A percentile compares a stretch with the other conserved stretches of the same genome.
phyloP scores from a whole-genome alignment of 1,284 basidiomycete species.

The Tilletia horrida region DNA sequence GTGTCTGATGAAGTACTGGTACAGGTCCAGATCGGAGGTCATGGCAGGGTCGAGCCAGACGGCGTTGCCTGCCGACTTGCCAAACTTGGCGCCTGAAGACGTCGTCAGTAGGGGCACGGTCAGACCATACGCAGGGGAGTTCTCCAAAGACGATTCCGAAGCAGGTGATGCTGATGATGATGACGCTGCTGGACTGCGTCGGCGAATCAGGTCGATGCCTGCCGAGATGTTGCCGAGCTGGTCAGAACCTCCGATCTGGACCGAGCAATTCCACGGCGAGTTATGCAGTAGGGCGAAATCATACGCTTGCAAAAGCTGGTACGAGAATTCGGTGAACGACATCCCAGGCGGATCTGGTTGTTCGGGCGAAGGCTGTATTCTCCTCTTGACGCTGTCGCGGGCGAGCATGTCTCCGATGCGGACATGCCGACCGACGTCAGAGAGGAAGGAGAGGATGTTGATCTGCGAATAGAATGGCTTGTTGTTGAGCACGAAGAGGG shows the following conservation, averaged over 20 bases:
- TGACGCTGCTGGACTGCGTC: slow-evolving; percentile 51
- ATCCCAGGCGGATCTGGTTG: slow-evolving; percentile 65
- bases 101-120: slow-evolving; percentile 93
- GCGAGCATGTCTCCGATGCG: slow-evolving; percentile 86
- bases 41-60: slow-evolving; percentile 63
- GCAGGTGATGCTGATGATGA: background rate
- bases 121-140: slow-evolving; percentile 68
- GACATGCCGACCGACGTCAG: slow-evolving; percentile 73
- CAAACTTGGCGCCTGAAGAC: slow-evolving; percentile 86
- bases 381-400: slow-evolving; percentile 74
- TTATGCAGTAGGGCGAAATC: slow-evolving; percentile 80
- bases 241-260: slow-evolving; percentile 93
- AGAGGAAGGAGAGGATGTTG: slow-evolving; percentile 78
- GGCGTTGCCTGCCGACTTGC: slow-evolving; percentile 94
- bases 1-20: slow-evolving; percentile 81
- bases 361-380: slow-evolving; percentile 24
- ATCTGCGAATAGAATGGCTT: slow-evolving; percentile 74
- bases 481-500: slow-evolving; percentile 67
- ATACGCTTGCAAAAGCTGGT: slow-evolving; percentile 93
- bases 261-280: slow-evolving; percentile 64
- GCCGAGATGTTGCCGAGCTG: slow-evolving; percentile 98
- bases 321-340: slow-evolving; percentile 95
- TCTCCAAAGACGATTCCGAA: slow-evolving; percentile 16
- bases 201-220: slow-evolving; percentile 80
- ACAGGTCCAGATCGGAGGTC: slow-evolving; percentile 43